A percentile compares a stretch with the other conserved stretches of the same genome.
phyloP scores from a whole-genome alignment of 179 eudicot species.

The Silene noctiflora region DNA sequence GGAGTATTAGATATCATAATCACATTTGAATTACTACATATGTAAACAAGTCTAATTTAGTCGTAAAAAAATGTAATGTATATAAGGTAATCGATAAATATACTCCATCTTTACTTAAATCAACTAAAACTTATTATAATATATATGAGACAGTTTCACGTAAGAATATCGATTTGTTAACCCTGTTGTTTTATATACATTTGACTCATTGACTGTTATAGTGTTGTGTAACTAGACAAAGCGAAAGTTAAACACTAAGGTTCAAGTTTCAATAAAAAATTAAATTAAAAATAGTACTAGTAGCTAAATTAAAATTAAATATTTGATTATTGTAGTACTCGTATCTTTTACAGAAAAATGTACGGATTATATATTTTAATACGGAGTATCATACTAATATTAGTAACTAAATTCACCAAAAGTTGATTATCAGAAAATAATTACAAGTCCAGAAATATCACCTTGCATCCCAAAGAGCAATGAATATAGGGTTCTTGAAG shows the following conservation, averaged over 20 bases:
- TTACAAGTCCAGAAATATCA: constrained; percentile 13
- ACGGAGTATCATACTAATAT: neutral
- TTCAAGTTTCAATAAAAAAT: constrained; percentile 29
- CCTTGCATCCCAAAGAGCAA: constrained; percentile 98
- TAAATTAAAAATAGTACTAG: constrained; percentile 12
- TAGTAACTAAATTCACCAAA: neutral
- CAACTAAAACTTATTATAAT: neutral
- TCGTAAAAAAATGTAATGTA: too few species aligned
- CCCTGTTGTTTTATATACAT: neutral
- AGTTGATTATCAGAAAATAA: too few species aligned
- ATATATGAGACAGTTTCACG: too few species aligned
- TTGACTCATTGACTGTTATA: neutral
- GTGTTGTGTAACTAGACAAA: neutral
- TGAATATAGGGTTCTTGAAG: constrained; percentile 92
- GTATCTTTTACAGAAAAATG: neutral
- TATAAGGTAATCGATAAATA: too few species aligned
- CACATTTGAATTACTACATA: too few species aligned
- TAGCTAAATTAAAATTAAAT: neutral
- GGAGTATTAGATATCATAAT: neutral
- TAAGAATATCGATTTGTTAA: too few species aligned
- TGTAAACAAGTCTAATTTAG: neutral
- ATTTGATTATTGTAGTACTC: neutral
- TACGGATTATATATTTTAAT: neutral
- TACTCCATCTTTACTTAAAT: neutral
- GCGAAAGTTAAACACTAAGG: constrained; percentile 14